phyloP scores from a whole-genome alignment of 108 stramenopile genomes.

The Fistulifera solaris region DNA sequence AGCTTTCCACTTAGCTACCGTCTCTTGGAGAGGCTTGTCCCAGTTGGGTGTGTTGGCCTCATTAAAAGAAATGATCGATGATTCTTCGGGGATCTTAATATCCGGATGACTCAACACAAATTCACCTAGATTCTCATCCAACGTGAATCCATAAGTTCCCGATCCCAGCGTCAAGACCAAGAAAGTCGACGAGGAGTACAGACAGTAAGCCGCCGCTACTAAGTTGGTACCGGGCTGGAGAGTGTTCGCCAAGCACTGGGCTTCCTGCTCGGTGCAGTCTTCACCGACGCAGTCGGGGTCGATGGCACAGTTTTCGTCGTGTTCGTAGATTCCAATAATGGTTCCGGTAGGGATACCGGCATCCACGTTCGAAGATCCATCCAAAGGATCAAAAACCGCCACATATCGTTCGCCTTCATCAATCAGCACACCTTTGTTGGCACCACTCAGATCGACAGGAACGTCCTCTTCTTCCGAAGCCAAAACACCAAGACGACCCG shows the following conservation, averaged over 20 bases:
- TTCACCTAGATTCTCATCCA: conserved; percentile 92
- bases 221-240: conserved; percentile 90
- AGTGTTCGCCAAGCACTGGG: conserved; percentile 68
- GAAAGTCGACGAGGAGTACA: conserved; percentile 94
- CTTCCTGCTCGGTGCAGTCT: conserved; percentile 47
- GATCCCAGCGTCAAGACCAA: conserved; percentile 84
- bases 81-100: conserved; percentile 75
- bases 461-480: conserved; percentile 78
- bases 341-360: conserved; percentile 97
- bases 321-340: conserved; percentile 83
- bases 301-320: conserved; percentile 55
- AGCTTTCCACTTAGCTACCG: conserved; percentile 58
- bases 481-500: conserved; percentile 66
- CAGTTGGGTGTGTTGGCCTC: conserved; percentile 87
- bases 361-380: conserved; percentile 97
- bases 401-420: conserved; percentile 62
- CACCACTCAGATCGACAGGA: conserved; percentile 34
- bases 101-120: conserved; percentile 88
- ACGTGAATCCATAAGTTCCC: conserved; percentile 86
- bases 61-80: conserved; percentile 88
- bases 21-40: conserved; percentile 69
- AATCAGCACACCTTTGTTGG: conserved; percentile 16
- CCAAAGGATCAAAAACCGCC: conserved; percentile 91
- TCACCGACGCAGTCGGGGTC: conserved; percentile 39
- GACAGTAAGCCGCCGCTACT: conserved; percentile 89